Evolutionary conservation across 2,329 filamentous ascomycete genomes (phyloP), one percentile per base, ranked within the genome.

Genomic region (Colletotrichum sp.): DNA sequence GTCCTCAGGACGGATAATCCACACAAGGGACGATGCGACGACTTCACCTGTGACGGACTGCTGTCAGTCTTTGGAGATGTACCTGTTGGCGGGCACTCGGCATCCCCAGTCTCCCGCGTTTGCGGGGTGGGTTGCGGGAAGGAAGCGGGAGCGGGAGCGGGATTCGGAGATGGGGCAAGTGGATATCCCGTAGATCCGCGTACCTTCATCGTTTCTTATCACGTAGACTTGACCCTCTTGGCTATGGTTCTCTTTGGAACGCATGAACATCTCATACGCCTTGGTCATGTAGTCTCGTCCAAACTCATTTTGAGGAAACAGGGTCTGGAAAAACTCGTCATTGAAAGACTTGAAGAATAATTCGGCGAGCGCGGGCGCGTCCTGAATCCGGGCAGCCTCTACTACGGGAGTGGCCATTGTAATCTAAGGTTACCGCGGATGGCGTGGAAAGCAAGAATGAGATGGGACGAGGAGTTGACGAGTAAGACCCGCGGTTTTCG

Each of bases 341-440:
- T 74, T 57, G 36, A 78, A 79, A 21, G 68, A 64, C n/a, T 68
- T 68, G 34, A 78, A 59, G 59, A 77, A 78, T 15, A 79, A 21
- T 15, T 72, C 62, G 26, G 70, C 67, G 12, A 79, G 65, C 21
- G 57, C 69, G 15, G 71, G 52, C 3, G 68, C 74, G 59, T 79
- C 78, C 26, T 60, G 59, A 5, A 64, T 28, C 32, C 12, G 49
- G 10, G 78, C 78, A 18, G 9, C 24, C 16, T 76, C 68, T 3
- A 79, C 77, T 3, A 67, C 24, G 28, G 63, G 62, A 28, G 24
- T 36, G 12, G 60, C 30, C 60, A 65, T 72, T 28, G 36, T 9
- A 30, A 21, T 8, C 16, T 26, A 32, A 21, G 30, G 18, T 15
- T 9, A 36, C 39, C 18, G 52, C 16, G 30, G 34, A 26, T 55